A percentile compares a stretch with the other conserved stretches of the same genome.
Conservation (phyloP, 768 basidiomycete species). For the Podaxis sp. region DNA sequence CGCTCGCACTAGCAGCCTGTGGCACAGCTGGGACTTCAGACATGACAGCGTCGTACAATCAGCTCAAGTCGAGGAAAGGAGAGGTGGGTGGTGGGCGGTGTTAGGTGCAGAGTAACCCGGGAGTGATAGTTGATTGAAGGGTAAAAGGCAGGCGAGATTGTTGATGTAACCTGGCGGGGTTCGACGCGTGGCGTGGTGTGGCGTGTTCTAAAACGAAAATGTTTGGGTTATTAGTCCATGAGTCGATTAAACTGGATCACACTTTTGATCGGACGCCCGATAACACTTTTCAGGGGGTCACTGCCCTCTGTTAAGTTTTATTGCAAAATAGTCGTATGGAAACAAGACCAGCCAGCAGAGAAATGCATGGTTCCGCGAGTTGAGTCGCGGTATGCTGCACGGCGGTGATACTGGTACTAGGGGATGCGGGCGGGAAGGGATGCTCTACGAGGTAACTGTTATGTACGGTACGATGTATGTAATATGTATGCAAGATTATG, state of each 20-base stretch:
- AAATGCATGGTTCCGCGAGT: constrained; percentile 11
- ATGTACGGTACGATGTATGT: background rate
- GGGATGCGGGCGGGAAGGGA: background rate
- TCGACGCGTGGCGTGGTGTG: background rate
- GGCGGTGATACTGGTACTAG: background rate
- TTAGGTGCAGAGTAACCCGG: background rate
- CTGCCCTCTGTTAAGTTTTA: background rate
- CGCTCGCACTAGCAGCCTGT: constrained; percentile 50
- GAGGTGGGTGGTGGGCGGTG: background rate
- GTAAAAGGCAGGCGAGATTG: background rate
- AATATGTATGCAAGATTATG: background rate
- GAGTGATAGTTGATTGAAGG: background rate
- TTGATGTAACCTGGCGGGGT: background rate
- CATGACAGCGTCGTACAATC: background rate
- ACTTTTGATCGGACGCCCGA: background rate
- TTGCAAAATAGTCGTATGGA: background rate
- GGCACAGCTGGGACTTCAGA: constrained; percentile 5
- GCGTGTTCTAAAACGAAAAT: background rate
- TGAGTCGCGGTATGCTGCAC: constrained; percentile 15
- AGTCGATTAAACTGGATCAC: background rate
- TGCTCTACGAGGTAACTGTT: background rate
- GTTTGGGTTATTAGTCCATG: background rate
- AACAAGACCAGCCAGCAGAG: constrained; percentile 1
- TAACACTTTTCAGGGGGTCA: background rate
- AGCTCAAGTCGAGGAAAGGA: background rate